Base-by-base conservation (phyloP, 768 basidiomycete genomes). In the Lentinula sp. region DNA sequence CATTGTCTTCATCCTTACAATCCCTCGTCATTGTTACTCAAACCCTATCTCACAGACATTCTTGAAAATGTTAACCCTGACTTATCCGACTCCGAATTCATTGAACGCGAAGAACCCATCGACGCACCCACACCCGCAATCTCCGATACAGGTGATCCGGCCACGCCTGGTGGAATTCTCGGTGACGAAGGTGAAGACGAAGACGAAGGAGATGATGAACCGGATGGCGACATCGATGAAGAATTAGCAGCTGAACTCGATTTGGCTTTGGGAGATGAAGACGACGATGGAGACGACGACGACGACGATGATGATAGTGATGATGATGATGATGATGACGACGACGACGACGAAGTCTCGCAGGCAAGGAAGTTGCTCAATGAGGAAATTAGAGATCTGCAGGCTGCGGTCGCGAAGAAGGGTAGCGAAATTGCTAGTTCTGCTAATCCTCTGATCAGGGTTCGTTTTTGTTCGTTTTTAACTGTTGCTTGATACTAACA, bases 41-140 rank as follows among this genome's bases (percentile, higher is more conserved):
- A 55, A 59, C 3, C 37, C 13, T 59, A 23, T 28, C 16, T 2
- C 50, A 5, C 64, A 93, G 93, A 92, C 57, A 81, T 93, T 10
- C 81, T 95, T 45, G 93, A 96, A 40, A 91, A 94, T 68, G 91
- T 93, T 52, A 94, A 94, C 69, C 93, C 92, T 1, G 92, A 94
- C 68, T 76, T 93, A 10, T 93, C 93, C 10, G 93, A 94, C 68
- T 92, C 91, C 3, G 93, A 95, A 69, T 91, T 91, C 61, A 78
- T 91, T 28, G 89, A 91, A 62, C 83, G 81, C 16, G 87, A 87
- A 28, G 77, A 81, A 31, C 74, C 85, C 2, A 78, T 89, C 23
- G 84, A 88, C 55, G 82, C 85, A 6, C 90, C 88, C 0, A 90
- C 89, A 1, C 85, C 86, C n/a, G 84, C 82, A 31, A 76, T 85